Base-by-base conservation (phyloP, 768 basidiomycete genomes). In the Macrolepiota albuminosa region DNA sequence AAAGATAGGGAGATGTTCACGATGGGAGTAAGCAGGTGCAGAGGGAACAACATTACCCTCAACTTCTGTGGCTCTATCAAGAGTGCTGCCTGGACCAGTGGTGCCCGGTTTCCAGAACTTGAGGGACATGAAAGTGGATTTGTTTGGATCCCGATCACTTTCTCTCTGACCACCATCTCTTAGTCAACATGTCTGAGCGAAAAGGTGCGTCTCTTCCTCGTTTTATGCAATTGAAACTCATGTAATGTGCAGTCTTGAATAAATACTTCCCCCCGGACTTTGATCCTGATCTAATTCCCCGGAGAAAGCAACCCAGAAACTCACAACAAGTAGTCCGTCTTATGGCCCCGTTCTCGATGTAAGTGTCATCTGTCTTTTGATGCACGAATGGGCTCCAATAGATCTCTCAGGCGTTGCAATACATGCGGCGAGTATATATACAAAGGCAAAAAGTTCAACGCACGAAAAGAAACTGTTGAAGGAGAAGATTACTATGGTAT, bases 371-470 rank as follows among this genome's bases (percentile, higher is more conserved):
- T 24, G 7, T 33, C 47, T 11, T 42, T 34, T 56, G 37, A 7
- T 50, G 26, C 37, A 31, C n/a, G 16, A 13, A 50, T 34, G 43
- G 2, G 39, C 47, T 51, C 62, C 70, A 9, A 70, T 58, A 11
- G 3, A n/a, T 37, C 34, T 43, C 34, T 50, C 6, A 93, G 91
- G 91, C 86, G 92, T 66, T 91, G 89, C 68, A 95, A 94, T 67
- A 93, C 93, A 3, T 99, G 97, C 67, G 97, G 95, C 51, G 97
- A 99, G 76, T 99, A 98, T 68, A 91, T 99, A 57, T 96, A 98
- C 76, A 98, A 99, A 72, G 97, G 97, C 50, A 99, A 99, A 80
- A 99, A 99, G 75, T 99, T 99, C 79, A 98, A 99, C 67, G 97
- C 97, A 6, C 83, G 96, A 52, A 98, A 99, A 71, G 97, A 99